phyloP scores from a whole-genome alignment of 768 basidiomycete genomes.

The Tulasnella sp. region DNA sequence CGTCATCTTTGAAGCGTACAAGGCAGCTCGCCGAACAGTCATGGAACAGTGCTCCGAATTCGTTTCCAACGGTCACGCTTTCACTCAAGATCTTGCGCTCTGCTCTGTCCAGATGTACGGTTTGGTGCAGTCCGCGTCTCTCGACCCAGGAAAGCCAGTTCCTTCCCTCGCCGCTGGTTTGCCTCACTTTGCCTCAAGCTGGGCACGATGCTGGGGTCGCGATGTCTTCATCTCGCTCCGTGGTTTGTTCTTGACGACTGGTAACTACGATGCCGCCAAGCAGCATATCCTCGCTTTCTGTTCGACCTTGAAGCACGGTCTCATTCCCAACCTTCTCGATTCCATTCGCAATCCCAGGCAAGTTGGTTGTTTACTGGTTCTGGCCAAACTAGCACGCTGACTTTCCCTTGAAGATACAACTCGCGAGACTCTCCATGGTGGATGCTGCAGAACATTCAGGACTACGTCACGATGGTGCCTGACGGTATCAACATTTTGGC shows the following conservation, averaged over 20 bases:
- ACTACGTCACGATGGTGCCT: constrained; percentile 77
- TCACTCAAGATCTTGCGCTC: constrained; percentile 85
- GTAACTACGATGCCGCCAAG: constrained; percentile 75
- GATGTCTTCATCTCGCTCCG: constrained; percentile 90
- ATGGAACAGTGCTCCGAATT: constrained; percentile 88
- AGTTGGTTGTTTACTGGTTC: constrained; percentile 22
- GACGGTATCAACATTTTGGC: constrained; percentile 73
- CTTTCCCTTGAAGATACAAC: constrained; percentile 57
- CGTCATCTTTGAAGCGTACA: constrained; percentile 84
- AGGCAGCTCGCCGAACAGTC: constrained; percentile 72
- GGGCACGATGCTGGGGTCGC: constrained; percentile 97
- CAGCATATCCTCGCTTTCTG: constrained; percentile 89
- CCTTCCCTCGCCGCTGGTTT: constrained; percentile 90
- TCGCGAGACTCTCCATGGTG: constrained; percentile 98
- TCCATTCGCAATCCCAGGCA: constrained; percentile 78
- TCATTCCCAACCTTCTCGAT: constrained; percentile 93
- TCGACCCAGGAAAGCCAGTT: constrained; percentile 59
- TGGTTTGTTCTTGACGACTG: constrained; percentile 89
- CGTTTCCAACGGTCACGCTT: constrained; percentile 70
- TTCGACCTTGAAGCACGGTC: constrained; percentile 86
- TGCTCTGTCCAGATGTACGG: constrained; percentile 88
- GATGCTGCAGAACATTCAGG: constrained; percentile 98
- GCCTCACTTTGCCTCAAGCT: constrained; percentile 85
- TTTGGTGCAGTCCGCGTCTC: constrained; percentile 78
- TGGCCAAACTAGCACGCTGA: background rate